Evolutionary conservation across 805 yeast species (phyloP).

Genomic region (Saccharomyces paradoxus): DNA sequence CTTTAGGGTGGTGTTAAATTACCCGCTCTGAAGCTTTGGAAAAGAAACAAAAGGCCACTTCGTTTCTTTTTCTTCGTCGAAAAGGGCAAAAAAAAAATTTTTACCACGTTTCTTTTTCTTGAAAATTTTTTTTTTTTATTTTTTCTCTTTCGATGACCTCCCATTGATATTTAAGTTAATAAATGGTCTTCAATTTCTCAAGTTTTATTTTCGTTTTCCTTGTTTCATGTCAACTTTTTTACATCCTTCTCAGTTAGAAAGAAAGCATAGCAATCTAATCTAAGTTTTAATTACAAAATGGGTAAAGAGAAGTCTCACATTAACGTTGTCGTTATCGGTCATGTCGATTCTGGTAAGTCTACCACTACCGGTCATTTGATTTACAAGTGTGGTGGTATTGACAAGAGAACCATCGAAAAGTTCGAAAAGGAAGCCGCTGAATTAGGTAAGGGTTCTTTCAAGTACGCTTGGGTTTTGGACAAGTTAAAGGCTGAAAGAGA

Average conservation of each 20-base stretch:
- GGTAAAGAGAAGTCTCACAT: slow-evolving; percentile 97
- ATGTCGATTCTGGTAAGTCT: slow-evolving; percentile 99
- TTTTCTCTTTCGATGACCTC: not conserved
- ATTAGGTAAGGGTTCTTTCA: slow-evolving; percentile 95
- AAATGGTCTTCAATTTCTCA: not conserved
- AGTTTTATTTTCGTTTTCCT: not conserved
- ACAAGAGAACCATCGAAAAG: slow-evolving; percentile 97
- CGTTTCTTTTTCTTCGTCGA: slow-evolving; percentile 3
- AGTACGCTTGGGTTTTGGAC: slow-evolving; percentile 96
- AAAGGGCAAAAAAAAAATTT: slow-evolving; percentile 3
- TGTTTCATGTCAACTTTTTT: not conserved
- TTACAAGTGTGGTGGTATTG: slow-evolving; percentile 99
- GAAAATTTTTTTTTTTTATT: not conserved
- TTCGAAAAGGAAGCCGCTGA: slow-evolving; percentile 97
- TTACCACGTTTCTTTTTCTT: not conserved
- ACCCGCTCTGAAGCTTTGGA: not conserved
- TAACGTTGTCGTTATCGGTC: slow-evolving; percentile 99
- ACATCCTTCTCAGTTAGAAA: not conserved
- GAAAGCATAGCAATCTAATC: slow-evolving; percentile 5
- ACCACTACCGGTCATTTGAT: slow-evolving; percentile 99
- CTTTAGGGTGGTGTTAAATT: not conserved
- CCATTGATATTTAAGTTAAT: not conserved
- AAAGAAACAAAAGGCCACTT: not conserved
- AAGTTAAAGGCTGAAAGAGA: slow-evolving; percentile 93
- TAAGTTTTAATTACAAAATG: slow-evolving; percentile 30